These are phyloP conservation scores for Pholiota adiposa DNA, from an alignment of 1,284 basidiomycete genomes.

Conservation along the genomic window DNA sequence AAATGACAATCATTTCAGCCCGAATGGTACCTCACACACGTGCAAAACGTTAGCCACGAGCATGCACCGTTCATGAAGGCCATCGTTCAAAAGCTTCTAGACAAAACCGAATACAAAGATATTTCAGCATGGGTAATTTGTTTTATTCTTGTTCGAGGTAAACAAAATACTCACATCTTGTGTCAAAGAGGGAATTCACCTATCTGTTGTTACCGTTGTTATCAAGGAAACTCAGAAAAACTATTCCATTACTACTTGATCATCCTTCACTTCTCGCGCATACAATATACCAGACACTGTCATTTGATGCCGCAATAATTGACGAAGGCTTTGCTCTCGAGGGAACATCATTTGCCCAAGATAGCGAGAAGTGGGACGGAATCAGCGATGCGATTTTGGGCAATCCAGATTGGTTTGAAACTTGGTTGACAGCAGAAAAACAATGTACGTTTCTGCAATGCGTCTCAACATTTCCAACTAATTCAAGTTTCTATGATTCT, in stretches of 20 bases:
- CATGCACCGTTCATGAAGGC: constrained; percentile 79
- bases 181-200: constrained; percentile 76
- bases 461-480: neutral
- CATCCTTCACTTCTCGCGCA: constrained; percentile 91
- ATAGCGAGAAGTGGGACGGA: constrained; percentile 65
- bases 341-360: constrained; percentile 47
- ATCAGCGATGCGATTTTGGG: constrained; percentile 83
- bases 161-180: constrained; percentile 3
- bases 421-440: constrained; percentile 88
- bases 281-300: constrained; percentile 90
- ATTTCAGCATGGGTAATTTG: constrained; percentile 74
- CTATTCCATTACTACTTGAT: constrained; percentile 75
- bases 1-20: constrained; percentile 55
- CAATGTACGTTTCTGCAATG: constrained; percentile 63
- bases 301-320: constrained; percentile 85
- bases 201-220: constrained; percentile 73
- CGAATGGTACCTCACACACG: constrained; percentile 96
- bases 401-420: constrained; percentile 86
- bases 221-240: constrained; percentile 72
- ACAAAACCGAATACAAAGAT: constrained; percentile 60
- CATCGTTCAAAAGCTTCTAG: constrained; percentile 77
- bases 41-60: constrained; percentile 83
- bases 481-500: neutral
- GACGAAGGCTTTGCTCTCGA: constrained; percentile 74
- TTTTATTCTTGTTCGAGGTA: neutral